Base-by-base conservation (phyloP, 306 rosid genomes). In the Prinsepia uniflora region DNA sequence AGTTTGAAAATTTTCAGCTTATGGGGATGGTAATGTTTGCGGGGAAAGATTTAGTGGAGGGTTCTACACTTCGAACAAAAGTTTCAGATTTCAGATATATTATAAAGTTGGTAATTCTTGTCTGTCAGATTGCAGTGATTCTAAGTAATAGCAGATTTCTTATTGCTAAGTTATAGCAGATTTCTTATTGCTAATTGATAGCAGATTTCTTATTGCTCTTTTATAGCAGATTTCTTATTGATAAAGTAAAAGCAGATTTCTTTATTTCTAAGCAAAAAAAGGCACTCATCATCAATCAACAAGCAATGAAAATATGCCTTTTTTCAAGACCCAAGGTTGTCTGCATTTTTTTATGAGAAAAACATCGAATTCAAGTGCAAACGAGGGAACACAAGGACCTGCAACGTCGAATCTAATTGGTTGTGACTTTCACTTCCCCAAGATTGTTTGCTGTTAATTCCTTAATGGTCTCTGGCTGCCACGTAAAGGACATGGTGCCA, bases 1-100 rank as follows among this genome's bases (percentile, higher is more conserved):
- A 49, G 86, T 72, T 75, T 63, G 68, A 81, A 75, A 67, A 17
- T 67, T 73, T 67, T 73, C 22, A 77, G 63, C 56, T 49, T 63
- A 42, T 6, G 36, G 65, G 10, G n/a, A 47, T 30, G 36, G 36
- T 30, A 3, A 30, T 3, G 36, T 30, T 30, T 30, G 36, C 2
- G 36, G 36, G 36, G 36, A 30, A 30, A 30, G 36, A 30, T 30
- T 2, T 30, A 30, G 36, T 1, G 36, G 36, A 30, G 36, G 55
- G 65, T 50, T 49, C 0, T 22, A 40, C 44, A 12, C 69, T 64
- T 20, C 0, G 44, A 66, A 43, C 67, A 48, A 67, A 75, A 58
- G 57, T 5, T 19, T 40, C 62, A 42, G 47, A 50, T 24, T 50
- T 18, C 45, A 12, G 30, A 73, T 72, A 70, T 71, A 75, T 48